Evolutionary conservation across 2,329 filamentous ascomycete genomes (phyloP).

Genomic region (Eutypa lata): DNA sequence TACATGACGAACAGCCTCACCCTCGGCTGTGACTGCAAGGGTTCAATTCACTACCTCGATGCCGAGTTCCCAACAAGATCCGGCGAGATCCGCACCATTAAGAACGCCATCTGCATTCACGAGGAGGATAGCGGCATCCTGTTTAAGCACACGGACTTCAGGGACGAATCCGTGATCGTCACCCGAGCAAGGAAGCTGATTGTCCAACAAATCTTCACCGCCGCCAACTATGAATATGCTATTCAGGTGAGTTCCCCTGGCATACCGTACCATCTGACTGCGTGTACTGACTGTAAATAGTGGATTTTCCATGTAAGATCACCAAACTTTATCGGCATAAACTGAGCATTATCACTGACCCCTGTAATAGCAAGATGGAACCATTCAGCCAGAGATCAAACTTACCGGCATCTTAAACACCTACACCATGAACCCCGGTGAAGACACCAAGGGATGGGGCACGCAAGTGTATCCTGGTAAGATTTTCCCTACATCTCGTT

Average conservation of each 20-base stretch:
- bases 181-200: constrained; percentile 83
- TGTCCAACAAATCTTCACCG: constrained; percentile 89
- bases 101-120: constrained; percentile 94
- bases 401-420: constrained; percentile 93
- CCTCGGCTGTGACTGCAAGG: constrained; percentile 83
- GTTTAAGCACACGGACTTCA: constrained; percentile 93
- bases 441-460: constrained; percentile 83
- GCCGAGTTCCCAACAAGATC: constrained; percentile 77
- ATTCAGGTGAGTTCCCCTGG: constrained; percentile 33
- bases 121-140: constrained; percentile 90
- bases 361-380: constrained; percentile 67
- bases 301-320: constrained; percentile 72
- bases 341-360: constrained; percentile 11
- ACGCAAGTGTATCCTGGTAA: constrained; percentile 78
- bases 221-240: constrained; percentile 90
- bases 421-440: constrained; percentile 74
- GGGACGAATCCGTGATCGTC: constrained; percentile 82
- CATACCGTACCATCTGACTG: background rate
- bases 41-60: constrained; percentile 87
- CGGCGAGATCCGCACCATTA: constrained; percentile 75
- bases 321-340: background rate
- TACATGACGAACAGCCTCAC: constrained; percentile 80
- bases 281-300: constrained; percentile 55
- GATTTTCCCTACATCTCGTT: background rate
- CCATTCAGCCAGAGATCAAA: constrained; percentile 87